Percentiles rank a stretch among this genome's conserved stretches.
phyloP scores from a whole-genome alignment of 331 rosid species.

The Telfairia occidentalis region DNA sequence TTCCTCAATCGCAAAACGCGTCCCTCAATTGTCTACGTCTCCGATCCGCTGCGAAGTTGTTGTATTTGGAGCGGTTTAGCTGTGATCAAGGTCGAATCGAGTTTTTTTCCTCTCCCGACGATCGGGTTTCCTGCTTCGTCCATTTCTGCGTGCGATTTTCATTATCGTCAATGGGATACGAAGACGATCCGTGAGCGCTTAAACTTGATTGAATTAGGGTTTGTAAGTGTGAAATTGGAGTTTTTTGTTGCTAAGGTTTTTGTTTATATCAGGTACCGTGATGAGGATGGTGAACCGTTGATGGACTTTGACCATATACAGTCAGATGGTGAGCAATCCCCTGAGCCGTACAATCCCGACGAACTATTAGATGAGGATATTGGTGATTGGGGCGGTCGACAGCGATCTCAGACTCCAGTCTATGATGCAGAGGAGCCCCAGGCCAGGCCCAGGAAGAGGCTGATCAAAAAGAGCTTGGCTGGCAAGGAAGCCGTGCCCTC shows the following conservation, averaged over 20 bases:
- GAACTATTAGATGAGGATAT: conserved; percentile 36
- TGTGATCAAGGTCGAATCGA: background rate
- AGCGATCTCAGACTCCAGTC: conserved; percentile 70
- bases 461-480: conserved; percentile 54
- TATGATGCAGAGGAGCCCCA: conserved; percentile 42
- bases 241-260: background rate
- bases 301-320: conserved; percentile 76
- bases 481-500: conserved; percentile 37
- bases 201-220: conserved; percentile 1
- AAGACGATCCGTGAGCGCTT: conserved; percentile 57
- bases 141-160: background rate
- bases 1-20: background rate
- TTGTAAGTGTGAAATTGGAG: conserved; percentile 19
- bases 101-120: background rate
- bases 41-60: conserved; percentile 9
- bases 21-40: background rate
- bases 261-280: conserved; percentile 55
- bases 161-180: conserved; percentile 49
- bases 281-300: conserved; percentile 95
- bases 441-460: conserved; percentile 78
- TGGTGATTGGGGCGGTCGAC: conserved; percentile 54
- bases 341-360: conserved; percentile 43
- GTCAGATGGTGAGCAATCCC: conserved; percentile 66
- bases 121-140: conserved; percentile 1
- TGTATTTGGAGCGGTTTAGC: background rate